Evolutionary conservation across 495 filamentous ascomycete species (phyloP), one percentile per base, ranked within the genome.

Genomic region (Terfezia boudieri): DNA sequence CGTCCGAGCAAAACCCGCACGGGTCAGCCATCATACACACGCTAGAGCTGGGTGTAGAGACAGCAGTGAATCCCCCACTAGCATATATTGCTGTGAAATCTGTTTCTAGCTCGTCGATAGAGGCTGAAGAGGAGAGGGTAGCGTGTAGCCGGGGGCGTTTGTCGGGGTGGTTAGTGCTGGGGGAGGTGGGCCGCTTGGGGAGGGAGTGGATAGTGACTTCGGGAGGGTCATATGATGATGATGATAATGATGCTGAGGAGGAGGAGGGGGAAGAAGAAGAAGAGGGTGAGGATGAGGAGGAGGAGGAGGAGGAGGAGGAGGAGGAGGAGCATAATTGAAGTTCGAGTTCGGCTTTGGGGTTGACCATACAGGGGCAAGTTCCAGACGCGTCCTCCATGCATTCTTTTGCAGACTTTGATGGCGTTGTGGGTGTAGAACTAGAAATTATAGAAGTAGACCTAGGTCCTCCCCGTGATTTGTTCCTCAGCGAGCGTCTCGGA

Each of bases 1-100:
- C 84, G 53, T 88, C 83, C 59, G 79, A 74, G 66, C 86, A 93
- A 70, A 92, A 92, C n/a, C 86, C 86, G 61, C 86, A 93, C 9
- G 79, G 75, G 51, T 90, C 85, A 10, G 17, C 48, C 20, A 68
- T 7, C 75, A 20, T 12, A 20, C 65, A 62, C 2, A 61, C 57
- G 55, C 60, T 70, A 65, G 32, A 59, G 60, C 36, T 60, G 53
- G 1, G 61, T 51, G 55, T 46, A 9, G 36, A 2, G 12, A 32
- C 20, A 36, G 56, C 10, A 10, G 23, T 56, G 9, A 58, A 56
- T 12, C 51, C 20, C 14, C 41, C 41, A 20, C 12, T 14, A 20
- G 50, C 38, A 23, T 62, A 65, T 11, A 57, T 50, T 11, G 56
- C 54, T 55, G 62, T 65, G 41, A 65, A 65, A 51, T 65, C 63